These are phyloP conservation scores for Yarrowia hollandica DNA, from an alignment of 805 yeast species.

Conservation along the genomic window DNA sequence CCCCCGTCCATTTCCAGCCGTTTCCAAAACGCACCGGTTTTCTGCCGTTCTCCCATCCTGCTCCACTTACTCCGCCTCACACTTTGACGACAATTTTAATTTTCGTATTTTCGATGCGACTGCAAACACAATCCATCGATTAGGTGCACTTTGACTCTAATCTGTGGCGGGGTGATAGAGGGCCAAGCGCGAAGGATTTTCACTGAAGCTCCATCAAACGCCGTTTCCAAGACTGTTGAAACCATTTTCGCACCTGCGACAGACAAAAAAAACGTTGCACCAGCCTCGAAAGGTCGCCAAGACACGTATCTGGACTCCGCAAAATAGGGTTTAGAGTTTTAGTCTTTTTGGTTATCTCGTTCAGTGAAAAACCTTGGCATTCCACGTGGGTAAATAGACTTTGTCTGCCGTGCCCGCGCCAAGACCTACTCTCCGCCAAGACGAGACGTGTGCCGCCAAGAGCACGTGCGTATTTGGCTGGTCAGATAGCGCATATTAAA, in stretches of 20 bases:
- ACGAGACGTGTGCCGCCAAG: neutral
- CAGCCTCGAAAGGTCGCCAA: slow-evolving; percentile 4
- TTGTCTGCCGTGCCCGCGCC: slow-evolving; percentile 6
- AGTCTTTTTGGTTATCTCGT: slow-evolving; percentile 1
- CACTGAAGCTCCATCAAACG: neutral
- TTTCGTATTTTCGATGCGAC: slow-evolving; percentile 10
- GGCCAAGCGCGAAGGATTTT: no score
- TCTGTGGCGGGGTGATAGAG: no score
- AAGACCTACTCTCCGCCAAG: neutral
- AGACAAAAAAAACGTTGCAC: neutral
- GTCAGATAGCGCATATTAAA: no score
- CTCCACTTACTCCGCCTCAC: slow-evolving; percentile 3
- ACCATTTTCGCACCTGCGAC: neutral
- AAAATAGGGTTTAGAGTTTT: neutral
- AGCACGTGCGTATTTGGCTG: slow-evolving; percentile 10
- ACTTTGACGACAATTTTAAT: neutral
- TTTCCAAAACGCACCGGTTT: no score
- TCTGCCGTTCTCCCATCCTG: neutral
- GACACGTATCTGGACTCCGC: slow-evolving; percentile 16
- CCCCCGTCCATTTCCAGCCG: neutral
- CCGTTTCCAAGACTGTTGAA: neutral
- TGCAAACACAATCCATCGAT: slow-evolving; percentile 1
- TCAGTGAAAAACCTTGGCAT: slow-evolving; percentile 22
- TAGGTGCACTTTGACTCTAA: slow-evolving; percentile 1
- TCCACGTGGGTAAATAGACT: slow-evolving; percentile 6